Evolutionary conservation across 805 yeast species (phyloP).

Genomic region (Yarrowia porcina): DNA sequence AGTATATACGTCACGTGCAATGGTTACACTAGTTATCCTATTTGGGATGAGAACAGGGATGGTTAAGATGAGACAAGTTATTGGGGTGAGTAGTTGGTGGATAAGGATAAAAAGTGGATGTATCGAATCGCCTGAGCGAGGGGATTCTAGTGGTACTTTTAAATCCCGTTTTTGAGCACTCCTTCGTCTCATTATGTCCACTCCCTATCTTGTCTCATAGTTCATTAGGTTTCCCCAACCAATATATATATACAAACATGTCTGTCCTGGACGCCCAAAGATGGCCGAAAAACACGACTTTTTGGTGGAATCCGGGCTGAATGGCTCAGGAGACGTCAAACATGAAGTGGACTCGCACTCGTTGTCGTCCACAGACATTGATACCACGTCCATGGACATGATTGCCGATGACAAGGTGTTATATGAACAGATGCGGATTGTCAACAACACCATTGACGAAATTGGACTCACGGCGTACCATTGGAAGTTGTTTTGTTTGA

Average conservation of each 20-base stretch:
- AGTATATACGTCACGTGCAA: neutral
- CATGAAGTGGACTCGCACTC: conserved; percentile 10
- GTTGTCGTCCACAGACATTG: conserved; percentile 4
- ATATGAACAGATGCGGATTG: conserved; percentile 33
- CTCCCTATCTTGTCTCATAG: no score
- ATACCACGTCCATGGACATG: conserved; percentile 3
- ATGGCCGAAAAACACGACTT: neutral
- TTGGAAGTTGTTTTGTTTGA: conserved; percentile 47
- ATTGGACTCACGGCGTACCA: conserved; percentile 61
- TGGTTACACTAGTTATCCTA: neutral
- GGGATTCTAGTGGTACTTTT: no score
- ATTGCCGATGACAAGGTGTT: conserved; percentile 19
- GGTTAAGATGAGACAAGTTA: no score
- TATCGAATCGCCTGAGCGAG: no score
- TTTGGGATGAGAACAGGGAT: no score
- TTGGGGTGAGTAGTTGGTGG: no score
- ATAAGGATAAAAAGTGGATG: neutral
- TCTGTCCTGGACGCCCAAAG: neutral
- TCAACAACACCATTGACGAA: conserved; percentile 57
- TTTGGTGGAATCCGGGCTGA: neutral
- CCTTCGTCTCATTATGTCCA: no score
- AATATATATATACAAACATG: neutral
- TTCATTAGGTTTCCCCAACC: neutral
- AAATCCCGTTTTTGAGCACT: no score
- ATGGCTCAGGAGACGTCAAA: neutral